phyloP scores from a whole-genome alignment of 768 basidiomycete genomes.

The Hygrophoropsis aurantiaca region DNA sequence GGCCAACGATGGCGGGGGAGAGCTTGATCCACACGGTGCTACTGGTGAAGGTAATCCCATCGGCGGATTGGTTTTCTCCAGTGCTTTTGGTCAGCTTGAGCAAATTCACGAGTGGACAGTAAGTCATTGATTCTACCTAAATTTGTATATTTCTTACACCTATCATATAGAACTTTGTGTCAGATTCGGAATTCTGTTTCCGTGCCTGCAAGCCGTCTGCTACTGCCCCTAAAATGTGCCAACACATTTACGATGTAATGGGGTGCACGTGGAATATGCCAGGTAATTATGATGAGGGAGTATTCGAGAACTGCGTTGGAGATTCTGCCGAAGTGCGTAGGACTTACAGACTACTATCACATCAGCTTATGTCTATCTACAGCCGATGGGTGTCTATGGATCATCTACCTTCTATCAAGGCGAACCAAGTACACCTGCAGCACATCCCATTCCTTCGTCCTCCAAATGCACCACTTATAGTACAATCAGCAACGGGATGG shows the following conservation, averaged over 20 bases:
- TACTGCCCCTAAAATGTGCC: slow-evolving; percentile 51
- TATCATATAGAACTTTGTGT: slow-evolving; percentile 56
- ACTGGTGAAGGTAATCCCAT: slow-evolving; percentile 59
- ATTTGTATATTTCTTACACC: slow-evolving; percentile 10
- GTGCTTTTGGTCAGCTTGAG: slow-evolving; percentile 56
- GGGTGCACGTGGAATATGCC: slow-evolving; percentile 69
- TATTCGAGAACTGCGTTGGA: slow-evolving; percentile 51
- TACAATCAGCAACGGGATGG: slow-evolving; percentile 49
- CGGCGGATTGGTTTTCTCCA: slow-evolving; percentile 73
- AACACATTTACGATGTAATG: slow-evolving; percentile 58
- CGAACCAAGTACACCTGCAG: slow-evolving; percentile 49
- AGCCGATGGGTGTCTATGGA: slow-evolving; percentile 73
- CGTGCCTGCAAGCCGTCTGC: slow-evolving; percentile 60
- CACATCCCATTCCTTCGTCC: slow-evolving; percentile 57
- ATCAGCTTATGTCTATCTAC: slow-evolving; percentile 1
- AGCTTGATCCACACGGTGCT: slow-evolving; percentile 72
- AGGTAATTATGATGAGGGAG: slow-evolving; percentile 42
- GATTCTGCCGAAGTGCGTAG: slow-evolving; percentile 47
- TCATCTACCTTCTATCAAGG: slow-evolving; percentile 69
- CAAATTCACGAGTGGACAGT: slow-evolving; percentile 77
- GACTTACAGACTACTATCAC: not conserved
- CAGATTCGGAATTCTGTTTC: slow-evolving; percentile 64
- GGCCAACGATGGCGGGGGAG: slow-evolving; percentile 57
- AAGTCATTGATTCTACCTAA: slow-evolving; percentile 13
- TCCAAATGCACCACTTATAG: slow-evolving; percentile 55